Conservation (phyloP, 805 yeast species). For the Kodamaea nitidulidarum region DNA sequence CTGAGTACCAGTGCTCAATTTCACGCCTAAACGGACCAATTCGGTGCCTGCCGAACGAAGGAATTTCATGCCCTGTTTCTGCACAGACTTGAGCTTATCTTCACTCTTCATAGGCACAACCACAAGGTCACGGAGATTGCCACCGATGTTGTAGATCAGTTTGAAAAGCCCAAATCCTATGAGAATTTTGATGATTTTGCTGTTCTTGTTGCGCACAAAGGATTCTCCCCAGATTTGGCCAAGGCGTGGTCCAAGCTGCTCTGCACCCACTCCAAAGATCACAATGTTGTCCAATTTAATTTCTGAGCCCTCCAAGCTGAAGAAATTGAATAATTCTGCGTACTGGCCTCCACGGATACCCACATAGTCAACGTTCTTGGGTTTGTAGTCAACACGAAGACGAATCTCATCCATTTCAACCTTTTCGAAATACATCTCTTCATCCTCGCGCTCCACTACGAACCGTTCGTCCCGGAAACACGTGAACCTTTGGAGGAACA, state of each 20-base stretch:
- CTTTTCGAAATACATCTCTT: conserved; percentile 63
- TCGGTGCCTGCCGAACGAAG: conserved; percentile 79
- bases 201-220: conserved; percentile 5
- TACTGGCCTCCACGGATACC: conserved; percentile 85
- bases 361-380: conserved; percentile 79
- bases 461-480: conserved; percentile 75
- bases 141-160: conserved; percentile 71
- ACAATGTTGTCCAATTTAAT: conserved; percentile 58
- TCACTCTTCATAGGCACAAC: conserved; percentile 73
- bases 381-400: conserved; percentile 82
- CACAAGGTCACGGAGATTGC: conserved; percentile 71
- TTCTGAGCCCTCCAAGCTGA: conserved; percentile 81
- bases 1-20: conserved; percentile 85
- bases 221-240: conserved; percentile 70
- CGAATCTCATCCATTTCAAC: conserved; percentile 57
- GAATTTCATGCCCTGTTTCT: conserved; percentile 70
- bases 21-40: conserved; percentile 74
- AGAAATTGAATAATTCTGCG: conserved; percentile 82
- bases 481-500: conserved; percentile 73
- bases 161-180: conserved; percentile 82
- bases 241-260: conserved; percentile 51
- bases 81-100: conserved; percentile 60
- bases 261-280: conserved; percentile 75
- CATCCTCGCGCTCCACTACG: conserved; percentile 55
- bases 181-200: conserved; percentile 38